Conservation (phyloP, 2,329 filamentous ascomycete species). For the Chrysosporium keratinophilum region DNA sequence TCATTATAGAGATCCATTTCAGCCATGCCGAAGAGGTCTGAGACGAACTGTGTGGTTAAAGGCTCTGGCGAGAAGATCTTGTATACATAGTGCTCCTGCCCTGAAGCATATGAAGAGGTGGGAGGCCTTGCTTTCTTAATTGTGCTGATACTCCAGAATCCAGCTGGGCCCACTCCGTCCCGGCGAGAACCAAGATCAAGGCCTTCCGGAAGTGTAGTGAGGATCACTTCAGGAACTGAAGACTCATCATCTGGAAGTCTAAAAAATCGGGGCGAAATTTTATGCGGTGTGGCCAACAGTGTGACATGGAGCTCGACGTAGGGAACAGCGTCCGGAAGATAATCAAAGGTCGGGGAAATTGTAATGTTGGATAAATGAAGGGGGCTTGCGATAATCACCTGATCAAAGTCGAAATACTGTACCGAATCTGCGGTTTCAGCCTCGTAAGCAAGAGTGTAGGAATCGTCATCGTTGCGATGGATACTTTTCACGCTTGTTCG, state of each 20-base stretch:
- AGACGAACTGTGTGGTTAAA: constrained; percentile 40
- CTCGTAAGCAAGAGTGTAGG: constrained; percentile 38
- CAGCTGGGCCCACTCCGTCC: constrained; percentile 57
- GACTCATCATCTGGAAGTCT: constrained; percentile 40
- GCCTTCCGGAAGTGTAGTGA: constrained; percentile 64
- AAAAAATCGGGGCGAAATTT: constrained; percentile 65
- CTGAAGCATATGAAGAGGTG: constrained; percentile 12
- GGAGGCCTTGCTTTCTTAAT: constrained; percentile 56
- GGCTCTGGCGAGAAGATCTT: constrained; percentile 54
- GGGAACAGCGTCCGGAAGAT: constrained; percentile 62
- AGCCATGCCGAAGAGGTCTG: constrained; percentile 39
- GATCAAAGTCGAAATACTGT: constrained; percentile 50
- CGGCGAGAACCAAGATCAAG: constrained; percentile 30
- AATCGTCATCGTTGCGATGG: constrained; percentile 29
- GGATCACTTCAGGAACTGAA: constrained; percentile 60
- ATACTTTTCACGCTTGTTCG: constrained; percentile 60
- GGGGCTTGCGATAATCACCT: constrained; percentile 72
- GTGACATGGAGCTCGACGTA: constrained; percentile 85
- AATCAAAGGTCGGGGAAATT: constrained; percentile 35
- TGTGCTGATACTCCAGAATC: constrained; percentile 79
- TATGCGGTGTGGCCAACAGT: constrained; percentile 67
- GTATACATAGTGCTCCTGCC: constrained; percentile 47
- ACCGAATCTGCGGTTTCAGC: constrained; percentile 16
- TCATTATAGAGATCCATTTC: constrained; percentile 17
- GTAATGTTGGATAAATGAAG: constrained; percentile 67